These are phyloP conservation scores for Colletotrichum sp. DNA, from an alignment of 2,329 filamentous ascomycete genomes.

Conservation along the genomic window DNA sequence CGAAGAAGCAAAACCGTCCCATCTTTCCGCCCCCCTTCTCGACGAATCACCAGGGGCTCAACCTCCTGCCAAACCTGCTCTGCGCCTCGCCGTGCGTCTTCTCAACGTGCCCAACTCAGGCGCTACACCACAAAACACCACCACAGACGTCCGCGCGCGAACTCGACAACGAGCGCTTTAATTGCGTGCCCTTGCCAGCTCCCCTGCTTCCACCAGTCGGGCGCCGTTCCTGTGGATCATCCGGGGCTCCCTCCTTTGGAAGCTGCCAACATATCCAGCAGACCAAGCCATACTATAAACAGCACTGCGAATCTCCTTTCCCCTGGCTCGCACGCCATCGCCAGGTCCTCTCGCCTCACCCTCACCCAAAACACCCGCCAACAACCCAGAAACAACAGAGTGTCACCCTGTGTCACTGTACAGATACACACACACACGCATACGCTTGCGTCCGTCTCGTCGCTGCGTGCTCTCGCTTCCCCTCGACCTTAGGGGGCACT, in stretches of 20 bases:
- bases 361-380: constrained; percentile 1
- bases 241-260: constrained; percentile 9
- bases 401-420: constrained; percentile 6
- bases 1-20: not conserved
- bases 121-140: not conserved
- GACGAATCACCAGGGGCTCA: constrained; percentile 4
- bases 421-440: not conserved
- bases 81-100: not conserved
- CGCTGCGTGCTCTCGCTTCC: not conserved
- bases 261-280: not conserved
- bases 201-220: constrained; percentile 13
- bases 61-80: constrained; percentile 14
- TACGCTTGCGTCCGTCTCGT: not conserved
- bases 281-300: not conserved
- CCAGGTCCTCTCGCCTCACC: constrained; percentile 21
- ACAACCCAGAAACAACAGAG: not conserved
- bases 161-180: not conserved
- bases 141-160: not conserved
- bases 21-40: not conserved
- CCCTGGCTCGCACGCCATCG: constrained; percentile 22
- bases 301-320: constrained; percentile 8
- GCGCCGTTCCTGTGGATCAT: constrained; percentile 14
- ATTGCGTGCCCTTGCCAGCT: constrained; percentile 9
- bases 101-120: not conserved
- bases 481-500: not conserved